Evolutionary conservation across 257 asterid species (phyloP).

Genomic region (Marsdenia floribunda): DNA sequence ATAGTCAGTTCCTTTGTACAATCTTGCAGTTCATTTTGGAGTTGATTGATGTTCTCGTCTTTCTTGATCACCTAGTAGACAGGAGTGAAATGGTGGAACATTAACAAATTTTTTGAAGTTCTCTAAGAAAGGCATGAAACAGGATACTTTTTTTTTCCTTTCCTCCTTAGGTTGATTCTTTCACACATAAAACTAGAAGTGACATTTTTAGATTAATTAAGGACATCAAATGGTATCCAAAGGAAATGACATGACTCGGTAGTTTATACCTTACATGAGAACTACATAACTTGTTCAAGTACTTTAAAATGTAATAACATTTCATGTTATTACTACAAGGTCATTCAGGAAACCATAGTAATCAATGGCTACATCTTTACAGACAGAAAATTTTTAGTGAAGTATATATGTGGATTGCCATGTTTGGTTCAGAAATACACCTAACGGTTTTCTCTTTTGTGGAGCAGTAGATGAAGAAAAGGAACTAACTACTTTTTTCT

Average conservation of each 20-base stretch:
- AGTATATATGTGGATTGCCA: neutral
- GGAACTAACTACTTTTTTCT: neutral
- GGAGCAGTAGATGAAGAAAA: neutral
- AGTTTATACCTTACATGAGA: neutral
- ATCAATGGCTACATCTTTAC: neutral
- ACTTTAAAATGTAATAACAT: neutral
- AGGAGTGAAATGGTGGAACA: neutral
- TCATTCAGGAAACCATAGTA: neutral
- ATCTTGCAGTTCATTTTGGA: constrained; percentile 68
- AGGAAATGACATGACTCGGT: neutral
- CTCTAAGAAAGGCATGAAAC: neutral
- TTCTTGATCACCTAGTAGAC: constrained; percentile 65
- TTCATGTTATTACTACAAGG: neutral
- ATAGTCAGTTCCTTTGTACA: constrained; percentile 63
- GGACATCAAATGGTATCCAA: neutral
- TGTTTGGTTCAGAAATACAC: neutral
- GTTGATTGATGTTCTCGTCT: constrained; percentile 65
- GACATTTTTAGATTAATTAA: neutral
- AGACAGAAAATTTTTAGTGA: neutral
- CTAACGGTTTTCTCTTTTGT: neutral
- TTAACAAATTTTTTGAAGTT: neutral
- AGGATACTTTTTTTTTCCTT: too few relatives aligned
- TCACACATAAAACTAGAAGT: neutral
- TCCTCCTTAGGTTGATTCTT: too few relatives aligned
- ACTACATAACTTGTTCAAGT: neutral